Percentiles rank a stretch among this genome's conserved stretches.
phyloP scores from a whole-genome alignment of 2,329 filamentous ascomycete species.

The Beauveria caledonica region DNA sequence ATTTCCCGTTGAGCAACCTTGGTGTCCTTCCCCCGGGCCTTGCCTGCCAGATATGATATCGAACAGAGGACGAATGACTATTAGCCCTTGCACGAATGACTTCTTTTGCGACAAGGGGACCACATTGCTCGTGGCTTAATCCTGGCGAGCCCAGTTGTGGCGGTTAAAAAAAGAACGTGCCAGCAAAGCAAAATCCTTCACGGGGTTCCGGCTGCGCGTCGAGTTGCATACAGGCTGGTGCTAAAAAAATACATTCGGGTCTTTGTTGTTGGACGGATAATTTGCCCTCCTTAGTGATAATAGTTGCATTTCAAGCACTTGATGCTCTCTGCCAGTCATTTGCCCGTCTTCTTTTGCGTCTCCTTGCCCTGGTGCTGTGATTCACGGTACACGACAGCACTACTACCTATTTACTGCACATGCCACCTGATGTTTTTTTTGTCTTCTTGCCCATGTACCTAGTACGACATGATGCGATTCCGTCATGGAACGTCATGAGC shows the following conservation, averaged over 20 bases:
- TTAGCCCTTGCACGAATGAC: not conserved
- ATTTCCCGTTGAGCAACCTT: too few relatives aligned
- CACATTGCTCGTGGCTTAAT: not conserved
- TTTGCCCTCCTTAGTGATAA: not conserved
- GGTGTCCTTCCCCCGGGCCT: too few relatives aligned
- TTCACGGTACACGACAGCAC: too few relatives aligned
- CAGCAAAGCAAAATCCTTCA: not conserved
- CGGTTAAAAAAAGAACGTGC: constrained; percentile 2
- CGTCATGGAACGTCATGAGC: not conserved
- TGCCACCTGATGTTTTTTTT: not conserved
- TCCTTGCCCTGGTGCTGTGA: too few relatives aligned
- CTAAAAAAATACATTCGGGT: too few relatives aligned
- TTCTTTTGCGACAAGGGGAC: not conserved
- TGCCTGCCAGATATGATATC: too few relatives aligned
- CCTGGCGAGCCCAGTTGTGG: not conserved
- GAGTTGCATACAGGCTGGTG: not conserved
- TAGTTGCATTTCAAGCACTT: not conserved
- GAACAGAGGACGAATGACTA: not conserved
- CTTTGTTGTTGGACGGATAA: too few relatives aligned
- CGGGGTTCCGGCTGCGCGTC: not conserved
- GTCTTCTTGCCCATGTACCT: not conserved
- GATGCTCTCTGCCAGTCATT: not conserved
- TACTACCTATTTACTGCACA: too few relatives aligned
- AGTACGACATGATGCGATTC: not conserved
- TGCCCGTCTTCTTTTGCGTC: not conserved